Conservation (phyloP, 1,284 basidiomycete species). For the Schizophyllum commune region DNA sequence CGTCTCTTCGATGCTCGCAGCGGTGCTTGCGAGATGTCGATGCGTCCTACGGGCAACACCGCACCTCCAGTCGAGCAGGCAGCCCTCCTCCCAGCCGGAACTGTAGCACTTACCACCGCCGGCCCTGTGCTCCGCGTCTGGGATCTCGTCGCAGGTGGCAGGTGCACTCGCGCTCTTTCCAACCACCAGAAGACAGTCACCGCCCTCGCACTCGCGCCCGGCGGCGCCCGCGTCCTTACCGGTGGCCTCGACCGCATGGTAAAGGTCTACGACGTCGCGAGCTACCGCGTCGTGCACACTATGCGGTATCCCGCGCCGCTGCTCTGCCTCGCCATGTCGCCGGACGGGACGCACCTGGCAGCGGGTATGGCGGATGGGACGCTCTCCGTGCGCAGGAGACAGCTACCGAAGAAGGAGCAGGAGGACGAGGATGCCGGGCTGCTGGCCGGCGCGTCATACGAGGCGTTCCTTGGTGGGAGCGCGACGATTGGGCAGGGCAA, state of each 20-base stretch:
- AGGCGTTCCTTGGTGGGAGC: constrained; percentile 64
- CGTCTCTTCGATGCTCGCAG: constrained; percentile 85
- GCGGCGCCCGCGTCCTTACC: constrained; percentile 75
- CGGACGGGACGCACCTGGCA: constrained; percentile 94
- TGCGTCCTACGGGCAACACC: constrained; percentile 45
- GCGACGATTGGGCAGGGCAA: constrained; percentile 49
- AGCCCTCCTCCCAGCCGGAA: constrained; percentile 88
- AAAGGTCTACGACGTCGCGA: constrained; percentile 95
- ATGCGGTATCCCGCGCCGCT: constrained; percentile 97
- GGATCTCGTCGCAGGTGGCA: constrained; percentile 91
- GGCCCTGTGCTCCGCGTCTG: constrained; percentile 93
- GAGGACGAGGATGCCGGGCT: constrained; percentile 37
- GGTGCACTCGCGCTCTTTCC: constrained; percentile 81
- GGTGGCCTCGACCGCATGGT: constrained; percentile 96
- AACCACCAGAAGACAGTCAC: constrained; percentile 99
- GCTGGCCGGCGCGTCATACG: constrained; percentile 57
- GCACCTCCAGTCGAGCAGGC: constrained; percentile 88
- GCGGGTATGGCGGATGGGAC: constrained; percentile 98
- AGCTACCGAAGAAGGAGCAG: constrained; percentile 61
- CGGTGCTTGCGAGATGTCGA: constrained; percentile 75
- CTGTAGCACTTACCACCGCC: constrained; percentile 78
- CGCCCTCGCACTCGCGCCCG: constrained; percentile 73
- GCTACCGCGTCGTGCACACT: constrained; percentile 94
- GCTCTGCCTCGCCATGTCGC: constrained; percentile 86
- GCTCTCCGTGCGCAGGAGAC: constrained; percentile 79